A percentile compares a stretch with the other conserved stretches of the same genome.
These are phyloP conservation scores for Aspergillus pseudoterreus DNA, from an alignment of 2,329 filamentous ascomycete genomes.

Conservation along the genomic window DNA sequence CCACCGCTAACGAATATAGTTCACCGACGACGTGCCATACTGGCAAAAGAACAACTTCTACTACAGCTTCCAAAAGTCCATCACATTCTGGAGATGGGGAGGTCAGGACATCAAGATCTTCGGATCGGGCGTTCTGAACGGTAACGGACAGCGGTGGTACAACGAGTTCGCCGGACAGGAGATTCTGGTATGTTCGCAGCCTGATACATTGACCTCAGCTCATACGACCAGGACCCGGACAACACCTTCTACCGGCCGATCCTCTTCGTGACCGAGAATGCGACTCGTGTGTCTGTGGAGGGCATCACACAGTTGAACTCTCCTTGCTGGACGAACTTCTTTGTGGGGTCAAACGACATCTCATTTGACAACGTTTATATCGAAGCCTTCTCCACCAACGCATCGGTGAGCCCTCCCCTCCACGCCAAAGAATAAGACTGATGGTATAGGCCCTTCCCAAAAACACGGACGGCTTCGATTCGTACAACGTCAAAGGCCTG, in stretches of 20 bases:
- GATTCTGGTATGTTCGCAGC: constrained; percentile 24
- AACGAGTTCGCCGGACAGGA: constrained; percentile 45
- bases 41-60: constrained; percentile 51
- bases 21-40: constrained; percentile 46
- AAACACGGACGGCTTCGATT: constrained; percentile 63
- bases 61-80: constrained; percentile 51
- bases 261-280: constrained; percentile 60
- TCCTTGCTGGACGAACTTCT: constrained; percentile 62
- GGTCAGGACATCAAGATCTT: constrained; percentile 59
- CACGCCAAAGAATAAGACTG: background rate
- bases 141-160: constrained; percentile 53
- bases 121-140: constrained; percentile 55
- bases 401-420: constrained; percentile 22
- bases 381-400: constrained; percentile 52
- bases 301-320: constrained; percentile 60
- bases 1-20: constrained; percentile 22
- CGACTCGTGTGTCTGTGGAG: constrained; percentile 54
- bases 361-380: constrained; percentile 53
- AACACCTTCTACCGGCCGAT: constrained; percentile 59
- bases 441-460: constrained; percentile 43
- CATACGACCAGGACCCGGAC: constrained; percentile 39
- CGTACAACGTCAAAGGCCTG: constrained; percentile 54
- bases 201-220: background rate
- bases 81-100: constrained; percentile 64
- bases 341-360: constrained; percentile 56